Evolutionary conservation across 768 basidiomycete genomes (phyloP).

Genomic region (Tephrocybe sp.): DNA sequence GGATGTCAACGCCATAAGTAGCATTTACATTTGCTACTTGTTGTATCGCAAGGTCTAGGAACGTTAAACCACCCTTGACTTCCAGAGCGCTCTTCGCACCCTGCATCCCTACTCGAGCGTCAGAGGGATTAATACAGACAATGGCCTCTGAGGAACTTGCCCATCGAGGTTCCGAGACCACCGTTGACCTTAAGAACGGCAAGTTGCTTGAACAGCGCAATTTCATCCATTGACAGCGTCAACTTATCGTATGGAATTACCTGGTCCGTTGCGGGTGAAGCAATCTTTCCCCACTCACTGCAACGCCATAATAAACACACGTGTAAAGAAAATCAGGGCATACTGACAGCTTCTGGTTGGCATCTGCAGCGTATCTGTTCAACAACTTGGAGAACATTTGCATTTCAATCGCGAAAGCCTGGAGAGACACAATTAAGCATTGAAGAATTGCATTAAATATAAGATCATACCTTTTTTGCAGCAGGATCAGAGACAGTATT

Average conservation of each 20-base stretch:
- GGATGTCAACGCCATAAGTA: conserved; percentile 68
- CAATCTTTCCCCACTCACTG: conserved; percentile 19
- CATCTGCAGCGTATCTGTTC: conserved; percentile 73
- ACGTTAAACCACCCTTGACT: conserved; percentile 85
- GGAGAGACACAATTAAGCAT: conserved; percentile 20
- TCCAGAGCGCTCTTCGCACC: conserved; percentile 84
- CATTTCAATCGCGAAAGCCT: conserved; percentile 78
- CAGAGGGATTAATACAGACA: conserved; percentile 18
- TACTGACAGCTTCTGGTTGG: conserved; percentile 66
- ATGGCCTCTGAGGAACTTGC: conserved; percentile 28
- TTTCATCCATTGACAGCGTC: conserved; percentile 44
- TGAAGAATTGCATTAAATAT: not conserved
- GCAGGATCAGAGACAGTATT: conserved; percentile 52
- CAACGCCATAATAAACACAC: not conserved
- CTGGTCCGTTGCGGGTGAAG: conserved; percentile 48
- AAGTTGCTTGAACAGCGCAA: conserved; percentile 37
- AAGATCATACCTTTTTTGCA: conserved; percentile 50
- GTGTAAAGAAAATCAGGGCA: conserved; percentile 15
- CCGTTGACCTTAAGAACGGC: conserved; percentile 73
- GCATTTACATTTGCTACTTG: conserved; percentile 88
- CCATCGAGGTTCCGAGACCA: conserved; percentile 82
- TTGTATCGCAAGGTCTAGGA: conserved; percentile 80
- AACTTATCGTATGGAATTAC: conserved; percentile 68
- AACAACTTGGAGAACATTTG: conserved; percentile 81
- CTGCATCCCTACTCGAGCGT: conserved; percentile 50